Conservation (phyloP, 2,329 filamentous ascomycete species). For the Penicillium sp. region DNA sequence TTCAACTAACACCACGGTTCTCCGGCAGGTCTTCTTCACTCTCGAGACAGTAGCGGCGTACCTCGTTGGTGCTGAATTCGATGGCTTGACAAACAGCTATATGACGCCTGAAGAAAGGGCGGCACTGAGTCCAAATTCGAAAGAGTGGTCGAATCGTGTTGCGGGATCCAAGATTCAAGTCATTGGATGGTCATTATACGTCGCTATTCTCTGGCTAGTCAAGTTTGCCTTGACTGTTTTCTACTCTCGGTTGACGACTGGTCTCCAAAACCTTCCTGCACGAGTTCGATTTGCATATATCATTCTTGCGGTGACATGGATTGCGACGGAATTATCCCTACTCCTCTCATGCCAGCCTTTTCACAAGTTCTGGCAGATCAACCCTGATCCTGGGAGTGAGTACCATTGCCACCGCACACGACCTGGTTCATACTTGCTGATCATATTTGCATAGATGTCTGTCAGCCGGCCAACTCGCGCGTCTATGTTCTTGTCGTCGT, state of each 20-base stretch:
- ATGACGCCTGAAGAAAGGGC: constrained; percentile 55
- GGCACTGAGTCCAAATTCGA: constrained; percentile 45
- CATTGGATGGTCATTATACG: constrained; percentile 57
- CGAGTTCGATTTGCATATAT: constrained; percentile 54
- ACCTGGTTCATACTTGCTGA: neutral
- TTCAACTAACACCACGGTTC: neutral
- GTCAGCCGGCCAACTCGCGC: constrained; percentile 51
- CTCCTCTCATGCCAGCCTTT: constrained; percentile 58
- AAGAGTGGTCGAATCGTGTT: constrained; percentile 51
- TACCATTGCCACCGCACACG: constrained; percentile 2
- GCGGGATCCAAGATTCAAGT: constrained; percentile 56
- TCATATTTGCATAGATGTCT: constrained; percentile 38
- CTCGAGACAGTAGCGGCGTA: constrained; percentile 53
- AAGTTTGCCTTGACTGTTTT: constrained; percentile 58
- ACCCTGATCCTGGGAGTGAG: constrained; percentile 59
- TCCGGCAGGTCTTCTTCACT: constrained; percentile 48
- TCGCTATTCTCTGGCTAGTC: constrained; percentile 54
- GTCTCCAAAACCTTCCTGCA: constrained; percentile 37
- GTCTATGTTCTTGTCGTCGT: constrained; percentile 52
- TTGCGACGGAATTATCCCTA: constrained; percentile 51
- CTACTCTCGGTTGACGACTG: constrained; percentile 55
- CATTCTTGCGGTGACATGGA: constrained; percentile 51
- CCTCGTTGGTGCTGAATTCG: constrained; percentile 48
- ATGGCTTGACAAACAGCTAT: constrained; percentile 57
- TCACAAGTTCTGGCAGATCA: constrained; percentile 60